These are phyloP conservation scores for Salix purpurea DNA, from an alignment of 345 rosid genomes.

Conservation along the genomic window DNA sequence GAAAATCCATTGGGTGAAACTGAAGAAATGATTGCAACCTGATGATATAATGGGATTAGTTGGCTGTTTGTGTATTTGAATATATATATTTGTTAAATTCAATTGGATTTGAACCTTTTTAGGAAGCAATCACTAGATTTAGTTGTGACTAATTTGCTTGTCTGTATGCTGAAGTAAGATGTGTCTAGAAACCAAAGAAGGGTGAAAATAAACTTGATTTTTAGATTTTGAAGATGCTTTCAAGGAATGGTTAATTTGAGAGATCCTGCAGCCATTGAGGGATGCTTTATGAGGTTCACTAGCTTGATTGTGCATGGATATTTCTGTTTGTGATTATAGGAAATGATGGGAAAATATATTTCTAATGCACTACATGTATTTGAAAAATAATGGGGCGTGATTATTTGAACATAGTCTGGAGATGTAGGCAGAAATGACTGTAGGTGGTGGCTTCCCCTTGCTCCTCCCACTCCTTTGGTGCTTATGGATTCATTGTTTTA, in stretches of 20 bases:
- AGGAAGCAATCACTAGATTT: background rate
- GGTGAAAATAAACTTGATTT: background rate
- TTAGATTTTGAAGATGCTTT: background rate
- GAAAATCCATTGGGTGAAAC: background rate
- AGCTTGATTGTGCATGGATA: background rate
- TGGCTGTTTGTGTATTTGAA: background rate
- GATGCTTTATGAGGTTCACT: background rate
- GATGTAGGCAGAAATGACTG: background rate
- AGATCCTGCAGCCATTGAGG: background rate
- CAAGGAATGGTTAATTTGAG: background rate
- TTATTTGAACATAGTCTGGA: background rate
- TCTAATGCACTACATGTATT: background rate
- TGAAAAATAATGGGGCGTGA: background rate
- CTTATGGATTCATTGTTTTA: background rate
- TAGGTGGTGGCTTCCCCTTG: background rate
- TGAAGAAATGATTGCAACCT: background rate
- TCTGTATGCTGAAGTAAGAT: background rate
- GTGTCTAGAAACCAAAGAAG: background rate
- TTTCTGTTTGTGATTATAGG: background rate
- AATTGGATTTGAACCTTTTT: background rate
- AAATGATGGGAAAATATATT: background rate
- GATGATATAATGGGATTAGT: background rate
- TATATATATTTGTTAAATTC: background rate
- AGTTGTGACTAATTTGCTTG: background rate
- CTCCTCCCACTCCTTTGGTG: background rate